Conservation (phyloP, 2,329 filamentous ascomycete species). For the Trichoderma sp. region DNA sequence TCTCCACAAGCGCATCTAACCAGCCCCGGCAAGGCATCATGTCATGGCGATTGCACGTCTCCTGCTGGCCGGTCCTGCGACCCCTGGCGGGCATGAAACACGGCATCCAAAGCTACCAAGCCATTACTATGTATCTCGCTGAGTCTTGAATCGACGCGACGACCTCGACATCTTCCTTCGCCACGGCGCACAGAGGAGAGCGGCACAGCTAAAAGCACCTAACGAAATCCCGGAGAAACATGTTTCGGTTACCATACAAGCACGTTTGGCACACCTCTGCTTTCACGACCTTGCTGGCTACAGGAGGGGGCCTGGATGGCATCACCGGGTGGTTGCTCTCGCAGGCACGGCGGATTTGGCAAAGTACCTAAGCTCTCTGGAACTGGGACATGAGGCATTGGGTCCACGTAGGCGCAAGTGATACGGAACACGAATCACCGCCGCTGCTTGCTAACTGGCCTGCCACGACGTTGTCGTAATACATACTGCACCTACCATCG, state of each 20-base stretch:
- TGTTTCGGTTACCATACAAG: no score
- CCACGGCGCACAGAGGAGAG: background rate
- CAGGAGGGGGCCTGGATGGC: no score
- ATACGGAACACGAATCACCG: constrained; percentile 6
- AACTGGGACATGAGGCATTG: no score
- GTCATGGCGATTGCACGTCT: constrained; percentile 16
- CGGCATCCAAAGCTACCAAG: constrained; percentile 14
- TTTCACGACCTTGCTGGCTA: no score
- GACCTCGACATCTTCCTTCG: constrained; percentile 1
- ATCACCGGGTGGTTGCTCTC: no score
- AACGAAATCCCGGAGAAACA: no score
- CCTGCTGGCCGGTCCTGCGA: constrained; percentile 9
- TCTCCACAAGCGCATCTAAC: constrained; percentile 24
- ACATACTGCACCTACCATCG: no score
- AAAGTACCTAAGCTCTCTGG: background rate
- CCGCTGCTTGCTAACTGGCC: no score
- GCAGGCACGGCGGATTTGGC: background rate
- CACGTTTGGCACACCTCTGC: no score
- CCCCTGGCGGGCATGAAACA: constrained; percentile 23
- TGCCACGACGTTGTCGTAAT: no score
- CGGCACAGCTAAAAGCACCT: background rate
- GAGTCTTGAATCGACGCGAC: constrained; percentile 1
- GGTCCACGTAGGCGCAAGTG: background rate
- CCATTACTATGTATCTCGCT: background rate
- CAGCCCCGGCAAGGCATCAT: constrained; percentile 23